A percentile compares a stretch with the other conserved stretches of the same genome.
These are phyloP conservation scores for Teratosphaeria pseudoeucalypti DNA, from an alignment of 2,329 filamentous ascomycete genomes.

Conservation along the genomic window DNA sequence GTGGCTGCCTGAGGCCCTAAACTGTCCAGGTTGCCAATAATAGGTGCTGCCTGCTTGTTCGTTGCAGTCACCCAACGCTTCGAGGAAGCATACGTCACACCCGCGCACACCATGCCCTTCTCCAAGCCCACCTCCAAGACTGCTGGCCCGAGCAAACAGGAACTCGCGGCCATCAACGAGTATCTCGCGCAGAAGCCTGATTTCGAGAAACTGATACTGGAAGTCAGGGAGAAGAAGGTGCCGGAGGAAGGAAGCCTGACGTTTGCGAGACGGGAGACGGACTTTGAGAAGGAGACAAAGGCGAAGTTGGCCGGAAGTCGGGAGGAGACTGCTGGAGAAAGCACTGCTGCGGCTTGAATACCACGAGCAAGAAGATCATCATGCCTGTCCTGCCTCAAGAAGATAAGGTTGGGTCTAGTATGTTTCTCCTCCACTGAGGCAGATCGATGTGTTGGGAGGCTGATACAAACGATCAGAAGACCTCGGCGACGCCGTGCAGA, in stretches of 20 bases:
- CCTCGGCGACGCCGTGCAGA: slow-evolving; percentile 1
- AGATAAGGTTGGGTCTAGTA: slow-evolving; percentile 15
- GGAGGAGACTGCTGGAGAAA: neutral
- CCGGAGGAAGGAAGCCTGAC: neutral
- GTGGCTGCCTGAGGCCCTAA: neutral
- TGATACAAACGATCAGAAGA: neutral
- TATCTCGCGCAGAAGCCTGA: neutral
- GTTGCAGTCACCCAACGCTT: neutral
- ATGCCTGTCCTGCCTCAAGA: slow-evolving; percentile 36
- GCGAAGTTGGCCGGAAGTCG: neutral
- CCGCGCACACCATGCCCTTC: neutral
- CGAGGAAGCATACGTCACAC: neutral
- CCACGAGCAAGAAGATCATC: slow-evolving; percentile 5
- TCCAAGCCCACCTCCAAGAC: neutral
- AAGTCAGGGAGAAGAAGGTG: neutral
- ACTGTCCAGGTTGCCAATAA: neutral
- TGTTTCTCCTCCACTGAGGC: neutral
- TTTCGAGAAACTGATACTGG: neutral
- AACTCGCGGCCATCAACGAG: neutral
- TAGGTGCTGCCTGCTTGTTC: neutral
- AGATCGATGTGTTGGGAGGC: neutral
- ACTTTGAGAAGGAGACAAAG: neutral
- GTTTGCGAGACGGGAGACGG: neutral
- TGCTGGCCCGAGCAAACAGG: neutral
- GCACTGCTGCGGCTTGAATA: neutral